Base-by-base conservation (phyloP, 2,329 filamentous ascomycete genomes). In the Plectosphaerella sp. region DNA sequence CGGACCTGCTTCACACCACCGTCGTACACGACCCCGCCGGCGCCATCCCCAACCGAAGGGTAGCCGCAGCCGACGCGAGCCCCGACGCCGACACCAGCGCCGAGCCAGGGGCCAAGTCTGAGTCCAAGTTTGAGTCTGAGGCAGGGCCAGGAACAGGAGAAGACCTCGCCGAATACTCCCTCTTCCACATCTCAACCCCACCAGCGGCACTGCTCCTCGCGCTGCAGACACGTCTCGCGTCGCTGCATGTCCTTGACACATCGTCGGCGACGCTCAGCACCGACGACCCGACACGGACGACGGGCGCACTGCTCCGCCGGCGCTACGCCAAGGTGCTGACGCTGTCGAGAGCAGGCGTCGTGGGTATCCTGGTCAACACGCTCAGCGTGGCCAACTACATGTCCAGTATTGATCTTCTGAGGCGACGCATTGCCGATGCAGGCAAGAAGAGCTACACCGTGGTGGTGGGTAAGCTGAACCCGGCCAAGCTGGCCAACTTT, bases 391-490 rank as follows among this genome's bases (percentile, higher is more conserved):
- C 87, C 54, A 95, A 97, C 66, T 97, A 97, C 72, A 79, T 97
- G 57, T 75, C 83, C 14, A 91, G 92, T 0, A 84, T 97, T 41
- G 79, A 87, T 14, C 79, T 87, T 51, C 79, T 97, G 33, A 85
- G 88, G 54, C 68, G 74, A 8, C 82, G 86, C 56, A 96, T 99
- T 59, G 79, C 83, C 0, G 79, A 77, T 0, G 89, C 90, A 0
- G 92, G 91, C 11, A 97, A 97, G 74, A 99, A 97, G 73, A 88
- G 84, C 66, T 99, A 99, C 68, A 90, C 93, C 2, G 90, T 99
- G 47, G 94, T 99, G 2, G 94, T 99, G 0, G 94, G 94, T 54
- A 97, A 97, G 68, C 78, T 99, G 24, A 99, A 97, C 64, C 87
- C 92, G 0, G 93, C 92, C 37, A 99, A 99, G 68, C 79, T 99